Conservation (phyloP, 1,284 basidiomycete species). For the Phlebopus sp. region DNA sequence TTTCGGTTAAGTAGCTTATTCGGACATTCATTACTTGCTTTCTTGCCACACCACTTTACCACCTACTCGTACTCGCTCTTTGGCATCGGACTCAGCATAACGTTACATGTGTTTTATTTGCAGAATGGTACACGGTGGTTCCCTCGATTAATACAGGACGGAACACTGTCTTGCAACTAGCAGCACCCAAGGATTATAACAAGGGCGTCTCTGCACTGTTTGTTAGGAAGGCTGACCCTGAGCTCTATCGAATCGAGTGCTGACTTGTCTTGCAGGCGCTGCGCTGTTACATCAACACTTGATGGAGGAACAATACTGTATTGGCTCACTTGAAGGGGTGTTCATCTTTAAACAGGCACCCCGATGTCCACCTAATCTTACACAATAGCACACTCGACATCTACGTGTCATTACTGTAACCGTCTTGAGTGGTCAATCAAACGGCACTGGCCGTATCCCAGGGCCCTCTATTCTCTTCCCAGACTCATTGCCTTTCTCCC, state of each 20-base stretch:
- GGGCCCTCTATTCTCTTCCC: conserved; percentile 47
- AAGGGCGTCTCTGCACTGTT: too few species aligned
- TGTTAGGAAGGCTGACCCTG: too few species aligned
- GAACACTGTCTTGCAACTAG: not conserved
- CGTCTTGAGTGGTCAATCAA: conserved; percentile 50
- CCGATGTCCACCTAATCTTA: not conserved
- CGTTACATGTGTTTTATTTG: conserved; percentile 6
- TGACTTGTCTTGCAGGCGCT: too few species aligned
- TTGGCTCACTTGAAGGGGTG: too few species aligned
- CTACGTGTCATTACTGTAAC: too few species aligned
- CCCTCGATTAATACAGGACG: not conserved
- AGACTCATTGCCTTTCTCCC: conserved; percentile 35
- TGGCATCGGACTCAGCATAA: conserved; percentile 4
- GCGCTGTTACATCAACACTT: too few species aligned
- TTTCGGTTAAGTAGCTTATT: not conserved
- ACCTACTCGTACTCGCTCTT: not conserved
- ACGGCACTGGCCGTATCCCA: conserved; percentile 79
- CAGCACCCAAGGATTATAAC: too few species aligned
- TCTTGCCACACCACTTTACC: conserved; percentile 2
- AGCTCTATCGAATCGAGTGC: too few species aligned
- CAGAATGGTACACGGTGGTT: not conserved
- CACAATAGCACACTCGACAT: not conserved
- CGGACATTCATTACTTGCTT: conserved; percentile 7
- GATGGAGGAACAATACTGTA: too few species aligned
- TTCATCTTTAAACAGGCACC: too few species aligned